A percentile compares a stretch with the other conserved stretches of the same genome.
Conservation (phyloP, 2,329 filamentous ascomycete genomes). For the Aureobasidium sp. region DNA sequence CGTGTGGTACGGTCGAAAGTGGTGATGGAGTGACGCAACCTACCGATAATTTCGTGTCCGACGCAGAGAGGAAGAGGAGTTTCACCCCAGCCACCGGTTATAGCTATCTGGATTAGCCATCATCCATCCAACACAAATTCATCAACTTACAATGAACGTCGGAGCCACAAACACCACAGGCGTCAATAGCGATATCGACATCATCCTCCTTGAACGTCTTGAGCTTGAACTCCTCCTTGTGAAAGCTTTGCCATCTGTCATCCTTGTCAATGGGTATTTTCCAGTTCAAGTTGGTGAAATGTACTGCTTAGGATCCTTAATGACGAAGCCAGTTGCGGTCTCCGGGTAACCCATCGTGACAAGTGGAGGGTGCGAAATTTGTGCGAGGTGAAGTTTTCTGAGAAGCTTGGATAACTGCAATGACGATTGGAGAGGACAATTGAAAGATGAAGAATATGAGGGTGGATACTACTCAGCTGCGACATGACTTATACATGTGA, state of each 20-base stretch:
- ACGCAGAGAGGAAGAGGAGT: slow-evolving; percentile 29
- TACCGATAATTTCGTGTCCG: slow-evolving; percentile 23
- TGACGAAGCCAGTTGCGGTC: slow-evolving; percentile 36
- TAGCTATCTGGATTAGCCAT: slow-evolving; percentile 7
- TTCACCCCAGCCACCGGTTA: slow-evolving; percentile 33
- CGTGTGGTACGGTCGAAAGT: neutral
- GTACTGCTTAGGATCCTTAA: slow-evolving; percentile 49
- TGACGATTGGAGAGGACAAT: too few relatives aligned
- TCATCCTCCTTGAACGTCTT: slow-evolving; percentile 35
- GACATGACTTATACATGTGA: neutral
- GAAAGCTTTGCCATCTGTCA: slow-evolving; percentile 38
- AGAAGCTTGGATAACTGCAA: too few relatives aligned
- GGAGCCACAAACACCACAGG: slow-evolving; percentile 32
- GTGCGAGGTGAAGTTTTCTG: neutral
- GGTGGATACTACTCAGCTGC: neutral
- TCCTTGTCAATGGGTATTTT: slow-evolving; percentile 44
- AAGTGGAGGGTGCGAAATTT: neutral
- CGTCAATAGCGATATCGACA: slow-evolving; percentile 35
- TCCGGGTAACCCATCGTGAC: slow-evolving; percentile 38
- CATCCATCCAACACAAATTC: slow-evolving; percentile 26
- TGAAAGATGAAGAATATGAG: neutral
- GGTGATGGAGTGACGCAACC: slow-evolving; percentile 1
- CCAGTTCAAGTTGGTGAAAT: neutral
- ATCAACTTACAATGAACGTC: slow-evolving; percentile 22
- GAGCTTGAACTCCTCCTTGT: slow-evolving; percentile 37